Conservation (phyloP, 495 filamentous ascomycete genomes). For the Penicillium taxi region DNA sequence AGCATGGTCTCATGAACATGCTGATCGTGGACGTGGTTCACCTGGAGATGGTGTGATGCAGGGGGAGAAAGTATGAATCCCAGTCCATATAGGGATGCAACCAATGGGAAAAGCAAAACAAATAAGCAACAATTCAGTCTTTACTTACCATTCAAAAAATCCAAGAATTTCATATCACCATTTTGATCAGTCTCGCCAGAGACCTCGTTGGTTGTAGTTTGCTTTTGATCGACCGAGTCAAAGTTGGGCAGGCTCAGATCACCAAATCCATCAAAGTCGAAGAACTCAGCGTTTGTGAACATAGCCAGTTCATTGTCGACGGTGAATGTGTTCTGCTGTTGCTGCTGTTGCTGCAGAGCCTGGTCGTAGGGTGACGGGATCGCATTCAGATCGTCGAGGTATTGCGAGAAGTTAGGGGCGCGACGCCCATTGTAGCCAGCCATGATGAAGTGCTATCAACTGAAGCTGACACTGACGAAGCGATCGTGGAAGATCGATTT, state of each 20-base stretch:
- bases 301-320: constrained; percentile 71
- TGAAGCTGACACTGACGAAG: neutral
- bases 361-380: constrained; percentile 61
- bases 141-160: constrained; percentile 38
- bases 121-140: constrained; percentile 5
- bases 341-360: constrained; percentile 45
- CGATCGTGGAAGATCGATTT: too few species aligned
- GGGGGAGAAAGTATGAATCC: constrained; percentile 5
- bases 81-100: constrained; percentile 8
- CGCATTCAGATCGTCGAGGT: constrained; percentile 79
- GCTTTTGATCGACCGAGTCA: constrained; percentile 27
- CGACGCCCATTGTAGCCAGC: constrained; percentile 60
- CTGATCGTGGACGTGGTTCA: constrained; percentile 3
- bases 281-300: constrained; percentile 92
- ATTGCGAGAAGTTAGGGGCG: constrained; percentile 76
- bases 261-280: constrained; percentile 68
- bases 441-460: constrained; percentile 38
- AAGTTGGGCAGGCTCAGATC: constrained; percentile 35
- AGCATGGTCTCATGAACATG: constrained; percentile 4
- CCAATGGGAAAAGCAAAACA: constrained; percentile 7
- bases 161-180: constrained; percentile 38
- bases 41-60: constrained; percentile 11
- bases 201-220: constrained; percentile 16
- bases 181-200: constrained; percentile 16
- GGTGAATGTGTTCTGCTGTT: constrained; percentile 48